These are phyloP conservation scores for Penicillium hesseltinei DNA, from an alignment of 2,329 filamentous ascomycete species.

Conservation along the genomic window DNA sequence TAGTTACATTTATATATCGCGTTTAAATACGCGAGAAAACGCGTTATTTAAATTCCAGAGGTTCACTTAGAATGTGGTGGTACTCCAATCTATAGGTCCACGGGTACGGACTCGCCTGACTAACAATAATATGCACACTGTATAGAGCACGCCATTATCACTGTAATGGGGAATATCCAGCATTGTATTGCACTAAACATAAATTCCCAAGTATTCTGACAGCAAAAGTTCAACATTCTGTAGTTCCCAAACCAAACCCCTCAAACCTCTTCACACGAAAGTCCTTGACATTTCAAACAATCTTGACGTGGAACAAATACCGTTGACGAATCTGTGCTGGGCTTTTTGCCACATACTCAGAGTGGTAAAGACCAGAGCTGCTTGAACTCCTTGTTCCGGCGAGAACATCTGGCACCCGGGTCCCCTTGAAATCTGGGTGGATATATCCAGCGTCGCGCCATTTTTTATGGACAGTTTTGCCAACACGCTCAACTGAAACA, in stretches of 20 bases:
- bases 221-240: neutral
- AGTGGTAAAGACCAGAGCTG: slow-evolving; percentile 9
- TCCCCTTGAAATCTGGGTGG: slow-evolving; percentile 10
- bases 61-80: too few relatives aligned
- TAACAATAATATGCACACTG: too few relatives aligned
- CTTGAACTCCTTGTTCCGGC: neutral
- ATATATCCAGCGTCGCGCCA: slow-evolving; percentile 14
- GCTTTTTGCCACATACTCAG: slow-evolving; percentile 44
- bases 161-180: neutral
- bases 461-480: neutral
- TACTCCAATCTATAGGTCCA: too few relatives aligned
- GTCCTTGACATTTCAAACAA: slow-evolving; percentile 12
- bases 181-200: neutral
- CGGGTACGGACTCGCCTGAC: too few relatives aligned
- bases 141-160: too few relatives aligned
- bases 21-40: too few relatives aligned
- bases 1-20: too few relatives aligned
- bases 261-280: neutral
- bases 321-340: slow-evolving; percentile 41
- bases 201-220: neutral
- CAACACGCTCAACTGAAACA: neutral
- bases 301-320: slow-evolving; percentile 38
- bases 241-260: neutral
- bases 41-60: too few relatives aligned
- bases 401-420: slow-evolving; percentile 8